Percentiles rank a stretch among this genome's conserved stretches.
Conservation (phyloP, 352 stramenopile species). For the Phytophthora ohioensis region DNA sequence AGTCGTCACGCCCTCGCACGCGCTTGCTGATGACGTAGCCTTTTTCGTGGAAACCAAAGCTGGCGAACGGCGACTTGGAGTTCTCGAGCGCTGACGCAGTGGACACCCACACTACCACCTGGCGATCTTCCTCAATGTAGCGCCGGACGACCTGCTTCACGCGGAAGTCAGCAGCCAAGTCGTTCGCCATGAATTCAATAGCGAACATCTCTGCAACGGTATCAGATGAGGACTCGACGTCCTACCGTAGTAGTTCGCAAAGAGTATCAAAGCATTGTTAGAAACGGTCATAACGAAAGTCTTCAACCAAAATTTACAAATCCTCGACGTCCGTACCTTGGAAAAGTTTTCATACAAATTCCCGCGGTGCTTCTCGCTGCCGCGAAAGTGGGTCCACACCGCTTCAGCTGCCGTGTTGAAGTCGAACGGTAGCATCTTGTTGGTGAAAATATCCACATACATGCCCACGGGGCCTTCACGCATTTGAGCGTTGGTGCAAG, state of each 20-base stretch:
- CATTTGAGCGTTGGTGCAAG: constrained; percentile 46
- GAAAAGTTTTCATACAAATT: constrained; percentile 53
- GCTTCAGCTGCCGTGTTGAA: constrained; percentile 45
- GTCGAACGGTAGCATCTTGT: constrained; percentile 60
- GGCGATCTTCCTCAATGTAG: constrained; percentile 42
- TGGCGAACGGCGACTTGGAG: constrained; percentile 43
- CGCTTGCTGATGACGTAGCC: constrained; percentile 55
- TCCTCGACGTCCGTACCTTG: constrained; percentile 30
- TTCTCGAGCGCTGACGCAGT: constrained; percentile 47
- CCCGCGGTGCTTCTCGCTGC: constrained; percentile 52
- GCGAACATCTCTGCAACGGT: constrained; percentile 49
- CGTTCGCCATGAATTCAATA: constrained; percentile 47
- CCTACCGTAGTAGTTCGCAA: constrained; percentile 18
- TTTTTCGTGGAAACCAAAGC: constrained; percentile 49
- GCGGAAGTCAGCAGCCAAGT: constrained; percentile 44
- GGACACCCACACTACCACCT: constrained; percentile 54
- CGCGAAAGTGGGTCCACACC: constrained; percentile 60
- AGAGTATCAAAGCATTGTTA: neutral
- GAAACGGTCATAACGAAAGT: constrained; percentile 8
- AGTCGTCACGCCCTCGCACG: constrained; percentile 31
- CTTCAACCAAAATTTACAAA: neutral
- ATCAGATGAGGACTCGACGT: constrained; percentile 46
- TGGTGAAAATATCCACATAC: constrained; percentile 55
- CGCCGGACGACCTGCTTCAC: constrained; percentile 48
- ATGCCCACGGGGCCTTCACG: constrained; percentile 46